Percentiles rank a stretch among this genome's conserved stretches.
Conservation (phyloP, 2,329 filamentous ascomycete species). For the Cercospora sp. region DNA sequence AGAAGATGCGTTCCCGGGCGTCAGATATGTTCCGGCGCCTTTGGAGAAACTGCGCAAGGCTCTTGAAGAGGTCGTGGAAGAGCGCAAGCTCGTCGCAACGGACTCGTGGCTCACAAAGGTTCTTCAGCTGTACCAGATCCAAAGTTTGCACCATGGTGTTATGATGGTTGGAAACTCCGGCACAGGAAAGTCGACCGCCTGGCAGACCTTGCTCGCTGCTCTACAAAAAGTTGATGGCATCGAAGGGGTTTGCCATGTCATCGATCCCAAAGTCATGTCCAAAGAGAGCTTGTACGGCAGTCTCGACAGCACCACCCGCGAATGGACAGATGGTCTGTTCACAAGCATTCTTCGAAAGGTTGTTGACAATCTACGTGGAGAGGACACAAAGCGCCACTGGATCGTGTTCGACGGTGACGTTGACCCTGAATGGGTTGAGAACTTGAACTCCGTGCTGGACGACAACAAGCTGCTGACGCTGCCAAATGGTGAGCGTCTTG, state of each 20-base stretch:
- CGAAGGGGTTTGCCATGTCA: conserved; percentile 94
- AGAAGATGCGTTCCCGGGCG: conserved; percentile 81
- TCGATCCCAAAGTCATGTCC: conserved; percentile 99
- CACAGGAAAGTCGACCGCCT: conserved; percentile 94
- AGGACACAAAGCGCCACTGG: conserved; percentile 97
- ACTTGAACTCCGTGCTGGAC: conserved; percentile 98
- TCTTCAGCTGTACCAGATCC: conserved; percentile 95
- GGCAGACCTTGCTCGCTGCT: conserved; percentile 88
- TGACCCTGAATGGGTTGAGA: conserved; percentile 99
- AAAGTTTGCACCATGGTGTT: conserved; percentile 96
- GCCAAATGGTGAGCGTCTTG: conserved; percentile 96
- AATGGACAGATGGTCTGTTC: conserved; percentile 98
- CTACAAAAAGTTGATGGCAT: conserved; percentile 86
- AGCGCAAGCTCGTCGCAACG: conserved; percentile 84
- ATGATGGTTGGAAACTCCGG: conserved; percentile 99
- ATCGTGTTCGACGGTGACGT: conserved; percentile 99
- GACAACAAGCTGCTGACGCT: conserved; percentile 98
- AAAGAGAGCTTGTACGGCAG: conserved; percentile 97
- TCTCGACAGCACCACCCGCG: conserved; percentile 91
- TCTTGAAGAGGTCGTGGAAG: conserved; percentile 77
- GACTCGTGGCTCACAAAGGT: conserved; percentile 98
- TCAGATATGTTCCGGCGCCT: conserved; percentile 88
- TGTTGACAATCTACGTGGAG: conserved; percentile 95
- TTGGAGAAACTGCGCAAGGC: conserved; percentile 76
- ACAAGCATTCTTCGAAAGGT: conserved; percentile 98